Conservation (phyloP, 352 stramenopile genomes). For the Aphanomyces cochlioides region DNA sequence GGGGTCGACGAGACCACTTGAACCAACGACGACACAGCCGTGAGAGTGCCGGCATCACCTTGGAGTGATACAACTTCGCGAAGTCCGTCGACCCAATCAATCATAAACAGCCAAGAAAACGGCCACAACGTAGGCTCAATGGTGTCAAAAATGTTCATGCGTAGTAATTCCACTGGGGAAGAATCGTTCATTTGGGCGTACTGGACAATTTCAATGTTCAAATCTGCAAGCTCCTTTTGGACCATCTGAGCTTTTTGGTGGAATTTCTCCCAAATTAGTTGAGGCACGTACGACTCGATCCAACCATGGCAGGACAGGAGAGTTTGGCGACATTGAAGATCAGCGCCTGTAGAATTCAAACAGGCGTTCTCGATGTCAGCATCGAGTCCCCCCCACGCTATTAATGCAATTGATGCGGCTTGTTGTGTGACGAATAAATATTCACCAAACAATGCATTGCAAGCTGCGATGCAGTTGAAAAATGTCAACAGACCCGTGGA, state of each 20-base stretch:
- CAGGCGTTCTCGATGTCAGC: neutral
- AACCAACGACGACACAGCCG: neutral
- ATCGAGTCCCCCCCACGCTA: neutral
- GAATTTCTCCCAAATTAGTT: neutral
- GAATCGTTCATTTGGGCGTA: neutral
- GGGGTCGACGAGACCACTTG: neutral
- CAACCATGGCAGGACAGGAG: neutral
- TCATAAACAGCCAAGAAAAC: conserved; percentile 15
- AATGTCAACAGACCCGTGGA: neutral
- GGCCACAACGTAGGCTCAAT: neutral
- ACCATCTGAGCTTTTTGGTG: neutral
- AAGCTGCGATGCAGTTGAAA: neutral
- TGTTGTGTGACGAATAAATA: neutral
- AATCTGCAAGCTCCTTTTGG: neutral
- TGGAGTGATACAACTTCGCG: conserved; percentile 12
- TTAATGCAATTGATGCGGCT: neutral
- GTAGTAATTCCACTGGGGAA: neutral
- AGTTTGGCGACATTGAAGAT: neutral
- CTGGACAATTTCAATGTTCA: conserved; percentile 1
- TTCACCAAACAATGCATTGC: neutral
- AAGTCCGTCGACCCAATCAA: conserved; percentile 9
- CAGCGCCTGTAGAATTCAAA: neutral
- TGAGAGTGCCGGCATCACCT: conserved; percentile 1
- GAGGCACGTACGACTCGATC: neutral
- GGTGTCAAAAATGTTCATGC: neutral